Conservation (phyloP, 208 protist genomes). For the Trichomonas vaginalis region DNA sequence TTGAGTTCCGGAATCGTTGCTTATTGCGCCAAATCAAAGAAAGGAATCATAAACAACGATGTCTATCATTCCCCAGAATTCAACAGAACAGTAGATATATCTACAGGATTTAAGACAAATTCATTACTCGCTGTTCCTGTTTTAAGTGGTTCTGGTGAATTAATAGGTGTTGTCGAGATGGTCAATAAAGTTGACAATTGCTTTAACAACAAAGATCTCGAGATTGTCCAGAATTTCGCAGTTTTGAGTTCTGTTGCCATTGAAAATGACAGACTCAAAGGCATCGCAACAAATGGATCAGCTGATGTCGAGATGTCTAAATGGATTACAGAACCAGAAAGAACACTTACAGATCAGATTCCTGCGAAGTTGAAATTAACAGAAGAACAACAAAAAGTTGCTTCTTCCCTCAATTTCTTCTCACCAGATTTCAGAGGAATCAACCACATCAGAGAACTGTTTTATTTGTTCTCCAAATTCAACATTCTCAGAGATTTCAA, state of each 20-base stretch:
- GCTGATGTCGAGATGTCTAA: not conserved
- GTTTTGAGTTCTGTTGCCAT: not conserved
- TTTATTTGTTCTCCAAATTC: constrained; percentile 19
- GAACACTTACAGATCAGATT: not conserved
- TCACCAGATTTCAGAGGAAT: not conserved
- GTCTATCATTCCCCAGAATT: not conserved
- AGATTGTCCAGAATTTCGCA: not conserved
- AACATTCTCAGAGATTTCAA: constrained; percentile 21
- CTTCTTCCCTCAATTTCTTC: not conserved
- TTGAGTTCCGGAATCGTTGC: not conserved
- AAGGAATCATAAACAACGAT: not conserved
- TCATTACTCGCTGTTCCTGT: not conserved
- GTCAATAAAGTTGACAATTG: not conserved
- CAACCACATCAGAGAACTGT: not conserved
- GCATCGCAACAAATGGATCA: not conserved
- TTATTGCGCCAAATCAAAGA: not conserved
- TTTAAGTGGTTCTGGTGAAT: not conserved
- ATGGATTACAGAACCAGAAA: not conserved
- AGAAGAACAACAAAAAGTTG: not conserved
- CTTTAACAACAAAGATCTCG: not conserved
- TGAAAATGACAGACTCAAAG: not conserved
- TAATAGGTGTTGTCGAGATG: not conserved
- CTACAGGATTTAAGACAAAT: not conserved
- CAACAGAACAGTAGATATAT: not conserved
- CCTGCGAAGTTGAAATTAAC: not conserved